Evolutionary conservation across 2,329 filamentous ascomycete species (phyloP), one percentile per base, ranked within the genome.

Genomic region (Ophiostoma triangulosporum): DNA sequence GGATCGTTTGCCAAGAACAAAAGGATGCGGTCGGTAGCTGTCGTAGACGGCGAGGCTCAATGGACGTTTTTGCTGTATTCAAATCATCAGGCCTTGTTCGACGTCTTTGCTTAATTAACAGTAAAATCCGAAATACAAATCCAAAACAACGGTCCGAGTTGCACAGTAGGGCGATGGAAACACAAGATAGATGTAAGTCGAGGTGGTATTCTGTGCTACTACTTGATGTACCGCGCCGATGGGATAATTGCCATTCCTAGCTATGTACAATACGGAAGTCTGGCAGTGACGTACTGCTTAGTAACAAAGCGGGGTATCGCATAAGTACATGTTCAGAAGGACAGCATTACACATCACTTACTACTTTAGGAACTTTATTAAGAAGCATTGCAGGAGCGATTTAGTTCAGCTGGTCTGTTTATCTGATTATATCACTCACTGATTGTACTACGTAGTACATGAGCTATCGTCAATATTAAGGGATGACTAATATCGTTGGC

Each of bases 21-120:
- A 45, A 17, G 17, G 33, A 40, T 6, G n/a, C 24, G 33, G 46
- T n/a, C n/a, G 32, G 8, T 22, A 11, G 7, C 32, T 40, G 6
- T 35, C 20, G 46, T 29, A 22, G 20, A 26, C 35, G 46, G 26
- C 51, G 33, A 46, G 9, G 31, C 29, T 45, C 51, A 29, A 17
- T 27, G 46, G 48, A 38, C 48, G 32, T 22, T 11, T 22, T 27
- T 50, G 31, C 43, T 27, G 8, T 27, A 20, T 29, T 17, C 2
- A 40, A 22, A 26, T 33, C 40, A 11, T 15, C 17, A 3, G 6
- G 31, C 27, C 14, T 35, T 9, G 14, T 22, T 17, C 48, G 53
- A 50, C 45, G 48, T 51, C 55, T 54, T 56, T 17, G 55, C 32
- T 49, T 15, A 6, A 35, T 38, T 20, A 17, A 17, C 35, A 8